phyloP scores from a whole-genome alignment of 345 rosid species.

The Melaleuca alternifolia region DNA sequence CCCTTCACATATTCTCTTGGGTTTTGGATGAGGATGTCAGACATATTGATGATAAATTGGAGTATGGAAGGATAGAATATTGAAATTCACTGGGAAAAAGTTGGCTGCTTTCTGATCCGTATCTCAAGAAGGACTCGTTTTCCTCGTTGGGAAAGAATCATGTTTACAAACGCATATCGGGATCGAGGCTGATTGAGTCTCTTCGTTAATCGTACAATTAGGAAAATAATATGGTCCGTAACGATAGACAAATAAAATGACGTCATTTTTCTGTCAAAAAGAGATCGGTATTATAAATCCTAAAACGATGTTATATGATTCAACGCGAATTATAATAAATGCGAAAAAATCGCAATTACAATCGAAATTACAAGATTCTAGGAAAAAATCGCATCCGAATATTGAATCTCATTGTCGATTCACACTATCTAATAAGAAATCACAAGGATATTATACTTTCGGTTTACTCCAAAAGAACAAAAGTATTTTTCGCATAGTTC shows the following conservation, averaged over 20 bases:
- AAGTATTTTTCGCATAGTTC: neutral
- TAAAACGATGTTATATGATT: neutral
- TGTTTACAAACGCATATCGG: neutral
- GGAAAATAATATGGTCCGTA: too few relatives aligned
- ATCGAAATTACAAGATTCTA: neutral
- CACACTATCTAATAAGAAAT: neutral
- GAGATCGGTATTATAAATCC: neutral
- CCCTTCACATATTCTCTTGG: neutral
- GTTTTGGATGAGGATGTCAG: neutral
- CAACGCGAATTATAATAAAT: neutral
- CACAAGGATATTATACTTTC: neutral
- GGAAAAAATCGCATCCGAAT: neutral
- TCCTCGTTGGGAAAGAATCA: neutral
- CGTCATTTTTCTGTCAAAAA: neutral
- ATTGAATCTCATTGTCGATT: neutral
- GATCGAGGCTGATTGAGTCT: neutral
- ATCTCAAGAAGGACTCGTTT: neutral
- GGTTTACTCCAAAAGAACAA: neutral
- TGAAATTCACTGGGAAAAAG: neutral
- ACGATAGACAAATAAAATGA: too few relatives aligned
- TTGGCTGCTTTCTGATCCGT: neutral
- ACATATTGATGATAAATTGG: neutral
- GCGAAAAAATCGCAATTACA: neutral
- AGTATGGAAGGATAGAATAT: neutral
- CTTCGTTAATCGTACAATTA: neutral